Conservation (phyloP, 345 rosid species). For the Streptanthus diversifolius region DNA sequence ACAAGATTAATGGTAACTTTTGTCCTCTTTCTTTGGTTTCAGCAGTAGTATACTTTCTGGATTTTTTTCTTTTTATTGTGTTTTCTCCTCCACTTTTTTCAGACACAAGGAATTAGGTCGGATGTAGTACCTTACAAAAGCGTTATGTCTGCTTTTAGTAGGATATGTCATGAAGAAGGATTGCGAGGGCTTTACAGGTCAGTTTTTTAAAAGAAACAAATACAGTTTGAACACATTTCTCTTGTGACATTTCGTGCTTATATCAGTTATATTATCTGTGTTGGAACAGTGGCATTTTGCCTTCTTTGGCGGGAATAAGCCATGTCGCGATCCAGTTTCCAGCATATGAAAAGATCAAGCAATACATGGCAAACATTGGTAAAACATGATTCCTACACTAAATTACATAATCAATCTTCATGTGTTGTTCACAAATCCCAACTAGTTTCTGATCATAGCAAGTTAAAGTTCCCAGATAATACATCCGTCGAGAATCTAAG, state of each 20-base stretch:
- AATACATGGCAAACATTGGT: constrained; percentile 70
- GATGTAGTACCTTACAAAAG: constrained; percentile 81
- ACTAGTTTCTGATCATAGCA: constrained; percentile 31
- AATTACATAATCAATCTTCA: not conserved
- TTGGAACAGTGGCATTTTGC: constrained; percentile 82
- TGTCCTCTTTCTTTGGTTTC: constrained; percentile 5
- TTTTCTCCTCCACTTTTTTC: not conserved
- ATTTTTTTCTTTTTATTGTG: not conserved
- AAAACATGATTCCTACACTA: constrained; percentile 17
- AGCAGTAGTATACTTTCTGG: not conserved
- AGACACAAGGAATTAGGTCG: constrained; percentile 73
- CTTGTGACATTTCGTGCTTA: not conserved
- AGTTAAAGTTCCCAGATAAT: constrained; percentile 46
- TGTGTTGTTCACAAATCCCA: not conserved
- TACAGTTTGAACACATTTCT: not conserved
- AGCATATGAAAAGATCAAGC: constrained; percentile 86
- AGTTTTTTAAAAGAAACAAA: constrained; percentile 21
- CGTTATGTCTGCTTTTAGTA: constrained; percentile 65
- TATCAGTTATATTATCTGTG: constrained; percentile 12
- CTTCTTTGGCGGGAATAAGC: constrained; percentile 87
- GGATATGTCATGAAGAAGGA: constrained; percentile 86
- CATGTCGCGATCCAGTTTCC: constrained; percentile 99
- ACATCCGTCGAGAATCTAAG: constrained; percentile 58
- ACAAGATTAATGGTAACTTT: constrained; percentile 85
- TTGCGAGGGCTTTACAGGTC: constrained; percentile 87